A percentile compares a stretch with the other conserved stretches of the same genome.
Conservation (phyloP, 1,284 basidiomycete species). For the Polyporus tsugae region DNA sequence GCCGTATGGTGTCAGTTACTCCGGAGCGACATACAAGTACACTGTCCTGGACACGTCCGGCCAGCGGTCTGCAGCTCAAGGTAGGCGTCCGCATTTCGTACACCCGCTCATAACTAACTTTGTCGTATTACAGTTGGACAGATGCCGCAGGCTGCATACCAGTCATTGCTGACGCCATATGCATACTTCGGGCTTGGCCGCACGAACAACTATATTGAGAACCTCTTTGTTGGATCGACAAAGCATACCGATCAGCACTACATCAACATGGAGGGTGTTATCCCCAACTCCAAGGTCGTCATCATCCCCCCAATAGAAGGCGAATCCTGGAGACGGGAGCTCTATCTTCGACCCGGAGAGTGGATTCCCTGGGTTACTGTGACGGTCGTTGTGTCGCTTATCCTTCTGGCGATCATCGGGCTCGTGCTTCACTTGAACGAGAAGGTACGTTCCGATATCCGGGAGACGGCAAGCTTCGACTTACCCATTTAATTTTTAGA, state of each 20-base stretch:
- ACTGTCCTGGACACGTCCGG: conserved; percentile 96
- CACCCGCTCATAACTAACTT: conserved; percentile 11
- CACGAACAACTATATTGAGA: conserved; percentile 99
- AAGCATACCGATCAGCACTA: conserved; percentile 75
- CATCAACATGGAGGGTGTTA: conserved; percentile 94
- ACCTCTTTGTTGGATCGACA: conserved; percentile 91
- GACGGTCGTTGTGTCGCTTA: conserved; percentile 80
- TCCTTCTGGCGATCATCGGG: conserved; percentile 84
- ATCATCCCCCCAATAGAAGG: conserved; percentile 79
- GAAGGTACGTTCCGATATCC: conserved; percentile 63
- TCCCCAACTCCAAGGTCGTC: conserved; percentile 98
- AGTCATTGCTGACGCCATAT: conserved; percentile 90
- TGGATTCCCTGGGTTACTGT: conserved; percentile 98
- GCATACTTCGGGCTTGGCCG: conserved; percentile 96
- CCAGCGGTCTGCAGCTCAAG: conserved; percentile 88
- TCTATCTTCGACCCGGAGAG: conserved; percentile 93
- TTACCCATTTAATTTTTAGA: conserved; percentile 52
- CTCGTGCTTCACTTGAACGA: conserved; percentile 91
- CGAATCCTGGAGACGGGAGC: conserved; percentile 84
- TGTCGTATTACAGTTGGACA: conserved; percentile 73
- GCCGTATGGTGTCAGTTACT: conserved; percentile 94
- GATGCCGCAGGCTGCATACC: conserved; percentile 91
- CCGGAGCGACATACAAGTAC: conserved; percentile 97
- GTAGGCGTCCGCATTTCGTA: conserved; percentile 45
- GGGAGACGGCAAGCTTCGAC: not conserved